Conservation (phyloP, 2,329 filamentous ascomycete species). For the Microdochium paspali region DNA sequence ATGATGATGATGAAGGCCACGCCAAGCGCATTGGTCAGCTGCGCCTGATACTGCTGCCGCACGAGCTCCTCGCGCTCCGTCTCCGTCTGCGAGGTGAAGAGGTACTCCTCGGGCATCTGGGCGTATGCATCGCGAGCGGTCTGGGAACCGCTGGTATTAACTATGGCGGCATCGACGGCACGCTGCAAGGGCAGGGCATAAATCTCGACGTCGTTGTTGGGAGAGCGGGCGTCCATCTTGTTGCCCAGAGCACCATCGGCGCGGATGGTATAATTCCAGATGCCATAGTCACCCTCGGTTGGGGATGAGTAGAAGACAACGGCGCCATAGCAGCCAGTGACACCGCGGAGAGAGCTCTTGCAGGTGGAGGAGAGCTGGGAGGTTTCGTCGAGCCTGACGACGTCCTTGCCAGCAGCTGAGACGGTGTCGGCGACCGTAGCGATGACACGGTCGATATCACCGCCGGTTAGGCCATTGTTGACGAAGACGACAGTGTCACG, state of each 20-base stretch:
- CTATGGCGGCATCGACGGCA: conserved; percentile 68
- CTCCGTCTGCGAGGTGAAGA: conserved; percentile 64
- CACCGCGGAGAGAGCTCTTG: conserved; percentile 53
- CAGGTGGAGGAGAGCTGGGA: conserved; percentile 54
- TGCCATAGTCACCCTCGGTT: conserved; percentile 50
- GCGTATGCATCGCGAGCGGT: conserved; percentile 25
- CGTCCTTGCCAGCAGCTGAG: conserved; percentile 41
- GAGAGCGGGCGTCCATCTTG: conserved; percentile 53
- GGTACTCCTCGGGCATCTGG: conserved; percentile 52
- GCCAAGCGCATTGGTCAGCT: conserved; percentile 66
- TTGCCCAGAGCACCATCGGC: conserved; percentile 62
- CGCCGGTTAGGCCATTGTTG: conserved; percentile 60
- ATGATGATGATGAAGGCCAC: conserved; percentile 73
- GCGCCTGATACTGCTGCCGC: conserved; percentile 59
- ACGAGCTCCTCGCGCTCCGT: conserved; percentile 58
- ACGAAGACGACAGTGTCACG: conserved; percentile 69
- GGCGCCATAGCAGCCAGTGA: conserved; percentile 64
- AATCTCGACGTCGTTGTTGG: conserved; percentile 65
- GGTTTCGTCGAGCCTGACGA: conserved; percentile 43
- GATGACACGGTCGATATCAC: conserved; percentile 66
- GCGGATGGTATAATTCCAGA: conserved; percentile 83
- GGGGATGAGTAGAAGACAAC: conserved; percentile 70
- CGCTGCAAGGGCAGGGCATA: conserved; percentile 74
- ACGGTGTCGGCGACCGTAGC: conserved; percentile 50
- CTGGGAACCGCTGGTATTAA: conserved; percentile 34